Evolutionary conservation across 148 eudicot species (phyloP), one percentile per base, ranked within the genome.

Genomic region (Nepenthes gracilis): DNA sequence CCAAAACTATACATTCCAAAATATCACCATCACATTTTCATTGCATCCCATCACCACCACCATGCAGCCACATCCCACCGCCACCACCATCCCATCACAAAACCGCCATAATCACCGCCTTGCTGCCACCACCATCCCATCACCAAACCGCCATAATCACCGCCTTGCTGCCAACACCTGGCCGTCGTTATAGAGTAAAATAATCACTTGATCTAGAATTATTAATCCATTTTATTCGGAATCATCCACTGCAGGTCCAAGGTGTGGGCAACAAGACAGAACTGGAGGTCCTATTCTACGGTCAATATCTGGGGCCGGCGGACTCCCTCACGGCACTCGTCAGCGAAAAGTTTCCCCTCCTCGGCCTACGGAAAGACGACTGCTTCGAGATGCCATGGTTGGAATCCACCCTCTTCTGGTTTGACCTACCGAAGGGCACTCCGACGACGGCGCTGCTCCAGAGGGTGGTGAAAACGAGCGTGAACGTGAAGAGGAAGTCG

Each of bases 341-440:
- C 45, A 50, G 35, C 1, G 13, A 45, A 5, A 14, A 5, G 1
- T 66, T 75, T 47, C 77, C 83, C 1, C 60, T 63, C 14, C 47
- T 79, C 64, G 72, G 74, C 6, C 49, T 79, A 36, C 11, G 60
- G 5, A 12, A 14, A 32, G 5, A 63, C n/a, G 72, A 75, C 13
- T 69, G 74, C 40, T 40, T 57, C 2, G 75, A 72, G 63, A 75
- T 72, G 72, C 71, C 69, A 45, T 79, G 79, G 79, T 43, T 75
- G 15, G 57, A 69, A 10, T 55, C 77, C 2, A 65, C 63, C 2
- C 57, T 65, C 13, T 75, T 23, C 38, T 78, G 66, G 67, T 52
- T 38, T 2, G 47, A 36, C 37, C 5, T 51, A 3, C 64, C 66
- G 33, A 49, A 49, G 53, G 53, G 53, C 13, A 49, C 53, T n/a